A percentile compares a stretch with the other conserved stretches of the same genome.
Evolutionary conservation across 352 stramenopile species (phyloP).

Genomic region (Globisporangium radiosum): DNA sequence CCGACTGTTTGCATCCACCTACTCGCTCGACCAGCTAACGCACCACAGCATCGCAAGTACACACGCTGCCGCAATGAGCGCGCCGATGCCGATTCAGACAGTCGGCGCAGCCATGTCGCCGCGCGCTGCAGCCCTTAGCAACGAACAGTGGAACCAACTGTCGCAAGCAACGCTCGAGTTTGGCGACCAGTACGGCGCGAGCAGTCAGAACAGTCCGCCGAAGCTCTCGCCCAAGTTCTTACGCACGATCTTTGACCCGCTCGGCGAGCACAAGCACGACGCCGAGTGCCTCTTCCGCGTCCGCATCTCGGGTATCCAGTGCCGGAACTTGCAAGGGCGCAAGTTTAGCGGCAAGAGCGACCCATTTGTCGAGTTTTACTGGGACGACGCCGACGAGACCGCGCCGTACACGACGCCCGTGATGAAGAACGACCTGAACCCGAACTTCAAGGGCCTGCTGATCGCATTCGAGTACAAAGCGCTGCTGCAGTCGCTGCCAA

Average conservation of each 20-base stretch:
- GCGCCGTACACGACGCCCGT: slow-evolving; percentile 74
- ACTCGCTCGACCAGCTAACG: too few species aligned
- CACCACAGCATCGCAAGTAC: too few species aligned
- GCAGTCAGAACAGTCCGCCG: slow-evolving; percentile 22
- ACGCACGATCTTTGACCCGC: slow-evolving; percentile 57
- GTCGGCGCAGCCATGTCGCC: slow-evolving; percentile 35
- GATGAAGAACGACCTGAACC: slow-evolving; percentile 83
- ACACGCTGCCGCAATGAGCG: slow-evolving; percentile 7
- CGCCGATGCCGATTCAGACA: slow-evolving; percentile 12
- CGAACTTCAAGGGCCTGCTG: slow-evolving; percentile 83
- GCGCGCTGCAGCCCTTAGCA: slow-evolving; percentile 24
- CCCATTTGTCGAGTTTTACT: slow-evolving; percentile 86
- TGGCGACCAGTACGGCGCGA: slow-evolving; percentile 52
- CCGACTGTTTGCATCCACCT: too few species aligned
- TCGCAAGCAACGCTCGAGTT: slow-evolving; percentile 73
- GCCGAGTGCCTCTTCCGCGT: slow-evolving; percentile 79
- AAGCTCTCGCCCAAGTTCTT: slow-evolving; percentile 58
- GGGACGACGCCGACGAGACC: slow-evolving; percentile 66
- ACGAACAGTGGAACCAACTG: slow-evolving; percentile 68
- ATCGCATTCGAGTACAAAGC: slow-evolving; percentile 86
- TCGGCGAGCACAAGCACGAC: slow-evolving; percentile 40
- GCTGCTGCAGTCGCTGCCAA: slow-evolving; percentile 43
- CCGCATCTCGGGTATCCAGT: slow-evolving; percentile 83
- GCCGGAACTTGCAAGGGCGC: slow-evolving; percentile 74
- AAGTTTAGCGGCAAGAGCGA: slow-evolving; percentile 81